Percentiles rank a stretch among this genome's conserved stretches.
Conservation (phyloP, 352 stramenopile species). For the Globisporangium recalcitrans region DNA sequence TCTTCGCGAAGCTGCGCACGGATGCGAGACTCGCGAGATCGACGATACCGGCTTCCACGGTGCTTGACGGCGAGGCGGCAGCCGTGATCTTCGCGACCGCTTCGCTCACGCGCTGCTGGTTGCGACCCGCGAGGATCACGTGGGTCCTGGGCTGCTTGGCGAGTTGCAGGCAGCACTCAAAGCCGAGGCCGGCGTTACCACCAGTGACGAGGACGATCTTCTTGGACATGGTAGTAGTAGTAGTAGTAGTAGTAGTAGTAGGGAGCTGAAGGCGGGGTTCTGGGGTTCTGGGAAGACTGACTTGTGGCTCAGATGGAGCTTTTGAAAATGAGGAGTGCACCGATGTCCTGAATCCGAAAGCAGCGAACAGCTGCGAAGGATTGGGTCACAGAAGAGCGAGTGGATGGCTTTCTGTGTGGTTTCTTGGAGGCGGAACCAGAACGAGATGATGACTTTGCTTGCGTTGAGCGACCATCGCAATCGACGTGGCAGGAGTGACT, state of each 20-base stretch:
- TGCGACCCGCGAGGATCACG: slow-evolving; percentile 29
- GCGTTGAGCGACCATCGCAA: too few species aligned
- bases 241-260: too few species aligned
- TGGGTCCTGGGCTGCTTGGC: slow-evolving; percentile 22
- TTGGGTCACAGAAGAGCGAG: too few species aligned
- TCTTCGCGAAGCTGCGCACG: slow-evolving; percentile 19
- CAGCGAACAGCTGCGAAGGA: not conserved
- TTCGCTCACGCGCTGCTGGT: slow-evolving; percentile 18
- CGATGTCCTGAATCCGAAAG: not conserved
- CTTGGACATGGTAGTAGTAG: too few species aligned
- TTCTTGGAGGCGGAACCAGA: too few species aligned
- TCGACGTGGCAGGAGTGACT: too few species aligned
- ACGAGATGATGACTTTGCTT: too few species aligned
- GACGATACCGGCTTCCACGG: slow-evolving; percentile 24
- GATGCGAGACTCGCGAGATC: slow-evolving; percentile 30
- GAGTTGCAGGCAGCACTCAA: slow-evolving; percentile 23
- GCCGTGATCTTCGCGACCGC: slow-evolving; percentile 17
- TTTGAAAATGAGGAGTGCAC: not conserved
- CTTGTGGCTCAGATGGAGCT: not conserved
- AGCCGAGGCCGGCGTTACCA: slow-evolving; percentile 27
- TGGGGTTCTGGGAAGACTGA: too few species aligned
- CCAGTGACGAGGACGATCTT: slow-evolving; percentile 32
- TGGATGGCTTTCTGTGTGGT: too few species aligned
- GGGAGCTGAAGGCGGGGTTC: too few species aligned
- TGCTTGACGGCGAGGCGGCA: slow-evolving; percentile 1